Percentiles rank a stretch among this genome's conserved stretches.
phyloP scores from a whole-genome alignment of 2,329 filamentous ascomycete genomes.

The Ascosphaera acerosa region DNA sequence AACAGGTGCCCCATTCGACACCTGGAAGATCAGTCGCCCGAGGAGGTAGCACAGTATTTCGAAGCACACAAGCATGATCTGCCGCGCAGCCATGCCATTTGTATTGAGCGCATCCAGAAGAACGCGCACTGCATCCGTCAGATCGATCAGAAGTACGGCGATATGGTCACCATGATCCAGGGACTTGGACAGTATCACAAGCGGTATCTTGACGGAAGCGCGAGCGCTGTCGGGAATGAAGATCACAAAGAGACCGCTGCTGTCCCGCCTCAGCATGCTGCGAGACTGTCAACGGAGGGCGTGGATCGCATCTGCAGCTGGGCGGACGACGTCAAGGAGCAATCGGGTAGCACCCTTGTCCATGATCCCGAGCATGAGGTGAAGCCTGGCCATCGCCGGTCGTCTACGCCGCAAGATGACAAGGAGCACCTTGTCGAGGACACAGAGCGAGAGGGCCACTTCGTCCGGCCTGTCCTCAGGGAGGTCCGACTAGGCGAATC shows the following conservation, averaged over 20 bases:
- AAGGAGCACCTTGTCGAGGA: slow-evolving; percentile 19
- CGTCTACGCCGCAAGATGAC: no score
- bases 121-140: slow-evolving; percentile 67
- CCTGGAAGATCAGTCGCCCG: slow-evolving; percentile 72
- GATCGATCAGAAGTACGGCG: slow-evolving; percentile 84
- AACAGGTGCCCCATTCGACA: slow-evolving; percentile 78
- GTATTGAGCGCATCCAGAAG: slow-evolving; percentile 67
- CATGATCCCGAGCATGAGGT: no score
- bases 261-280: slow-evolving; percentile 13
- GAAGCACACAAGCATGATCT: slow-evolving; percentile 90
- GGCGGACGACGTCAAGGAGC: slow-evolving; percentile 46
- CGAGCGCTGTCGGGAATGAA: slow-evolving; percentile 12
- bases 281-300: no score
- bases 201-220: slow-evolving; percentile 35
- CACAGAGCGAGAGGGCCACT: slow-evolving; percentile 43
- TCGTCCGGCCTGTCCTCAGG: slow-evolving; percentile 52
- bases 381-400: no score
- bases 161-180: slow-evolving; percentile 80
- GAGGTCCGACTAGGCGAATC: slow-evolving; percentile 87
- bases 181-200: slow-evolving; percentile 71
- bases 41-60: slow-evolving; percentile 82
- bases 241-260: slow-evolving; percentile 13
- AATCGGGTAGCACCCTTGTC: slow-evolving; percentile 1
- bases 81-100: slow-evolving; percentile 79
- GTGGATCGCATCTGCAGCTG: slow-evolving; percentile 60